Conservation (phyloP, 2,329 filamentous ascomycete species). For the Sclerotinia glacialis region DNA sequence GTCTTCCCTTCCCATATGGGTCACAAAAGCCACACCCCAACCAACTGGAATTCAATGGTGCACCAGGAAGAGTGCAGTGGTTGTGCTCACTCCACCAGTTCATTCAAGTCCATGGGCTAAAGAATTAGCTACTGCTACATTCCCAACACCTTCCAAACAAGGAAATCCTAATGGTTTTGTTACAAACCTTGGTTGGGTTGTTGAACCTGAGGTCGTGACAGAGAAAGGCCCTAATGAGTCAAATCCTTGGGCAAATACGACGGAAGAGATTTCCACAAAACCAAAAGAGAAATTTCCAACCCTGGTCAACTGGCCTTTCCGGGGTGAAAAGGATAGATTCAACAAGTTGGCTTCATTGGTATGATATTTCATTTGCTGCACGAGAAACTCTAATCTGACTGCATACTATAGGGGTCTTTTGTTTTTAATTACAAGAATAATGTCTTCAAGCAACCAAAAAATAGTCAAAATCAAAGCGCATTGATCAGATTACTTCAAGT, state of each 20-base stretch:
- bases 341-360: constrained; percentile 13
- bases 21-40: not conserved
- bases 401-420: not conserved
- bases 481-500: constrained; percentile 6
- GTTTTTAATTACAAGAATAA: not conserved
- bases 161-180: not conserved
- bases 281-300: not conserved
- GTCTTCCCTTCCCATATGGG: not conserved
- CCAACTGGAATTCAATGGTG: not conserved
- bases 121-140: not conserved
- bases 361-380: not conserved
- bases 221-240: not conserved
- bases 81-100: not conserved
- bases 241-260: not conserved
- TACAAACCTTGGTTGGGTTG: not conserved
- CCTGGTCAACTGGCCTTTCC: constrained; percentile 6
- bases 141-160: not conserved
- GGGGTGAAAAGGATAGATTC: not conserved
- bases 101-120: not conserved
- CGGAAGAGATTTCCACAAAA: not conserved
- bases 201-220: not conserved
- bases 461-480: constrained; percentile 6
- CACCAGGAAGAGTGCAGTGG: not conserved
- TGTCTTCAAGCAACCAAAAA: constrained; percentile 6
- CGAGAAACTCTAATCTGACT: not conserved